Evolutionary conservation across 2,329 filamentous ascomycete genomes (phyloP).

Genomic region (Trichoderma hamatum): DNA sequence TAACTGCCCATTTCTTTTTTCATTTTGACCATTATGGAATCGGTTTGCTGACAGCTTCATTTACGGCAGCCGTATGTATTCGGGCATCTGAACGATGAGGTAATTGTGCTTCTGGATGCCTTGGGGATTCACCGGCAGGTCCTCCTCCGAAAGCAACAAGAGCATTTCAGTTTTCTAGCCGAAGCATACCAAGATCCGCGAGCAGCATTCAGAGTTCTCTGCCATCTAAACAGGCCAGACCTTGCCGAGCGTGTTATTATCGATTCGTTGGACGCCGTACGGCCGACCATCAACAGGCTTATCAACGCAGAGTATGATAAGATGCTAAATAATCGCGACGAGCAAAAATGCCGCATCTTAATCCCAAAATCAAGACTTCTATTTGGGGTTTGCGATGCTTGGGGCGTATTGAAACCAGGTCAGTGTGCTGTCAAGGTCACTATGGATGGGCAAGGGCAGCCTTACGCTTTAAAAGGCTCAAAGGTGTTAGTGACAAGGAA

Average conservation of each 20-base stretch:
- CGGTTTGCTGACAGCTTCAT: not conserved
- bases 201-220: constrained; percentile 43
- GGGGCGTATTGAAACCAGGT: constrained; percentile 41
- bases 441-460: constrained; percentile 40
- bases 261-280: constrained; percentile 40
- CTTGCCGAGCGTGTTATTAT: constrained; percentile 45
- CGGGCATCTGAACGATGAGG: constrained; percentile 47
- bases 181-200: constrained; percentile 35
- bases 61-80: constrained; percentile 43
- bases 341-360: constrained; percentile 44
- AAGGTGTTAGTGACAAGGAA: constrained; percentile 47
- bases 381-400: constrained; percentile 45
- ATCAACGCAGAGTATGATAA: constrained; percentile 39
- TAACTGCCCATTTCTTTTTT: not conserved
- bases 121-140: constrained; percentile 40
- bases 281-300: constrained; percentile 34
- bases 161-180: constrained; percentile 41
- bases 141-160: constrained; percentile 42
- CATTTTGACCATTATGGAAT: not conserved
- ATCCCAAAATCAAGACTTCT: constrained; percentile 44
- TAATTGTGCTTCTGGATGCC: constrained; percentile 43
- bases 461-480: constrained; percentile 39
- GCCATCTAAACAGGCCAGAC: constrained; percentile 38
- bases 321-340: constrained; percentile 40
- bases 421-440: constrained; percentile 45